These are phyloP conservation scores for Thelonectria rubi DNA, from an alignment of 2,329 filamentous ascomycete genomes.

Conservation along the genomic window DNA sequence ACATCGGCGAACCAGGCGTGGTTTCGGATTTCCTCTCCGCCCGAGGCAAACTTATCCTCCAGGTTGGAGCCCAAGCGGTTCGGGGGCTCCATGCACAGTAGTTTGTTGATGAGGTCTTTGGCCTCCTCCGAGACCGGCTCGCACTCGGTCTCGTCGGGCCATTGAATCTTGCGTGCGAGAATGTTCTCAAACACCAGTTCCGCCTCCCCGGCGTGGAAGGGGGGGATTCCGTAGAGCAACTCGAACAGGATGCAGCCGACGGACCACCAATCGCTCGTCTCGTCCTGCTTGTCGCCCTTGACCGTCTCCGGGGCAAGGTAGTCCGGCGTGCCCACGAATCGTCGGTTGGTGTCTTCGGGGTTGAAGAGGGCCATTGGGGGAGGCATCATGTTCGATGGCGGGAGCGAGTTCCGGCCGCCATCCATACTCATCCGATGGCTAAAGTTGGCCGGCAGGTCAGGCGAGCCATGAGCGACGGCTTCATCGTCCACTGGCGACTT, in stretches of 20 bases:
- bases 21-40: conserved; percentile 88
- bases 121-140: conserved; percentile 82
- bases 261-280: conserved; percentile 99
- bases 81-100: conserved; percentile 85
- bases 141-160: conserved; percentile 85
- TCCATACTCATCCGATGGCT: conserved; percentile 46
- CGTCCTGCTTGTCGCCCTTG: conserved; percentile 92
- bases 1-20: conserved; percentile 90
- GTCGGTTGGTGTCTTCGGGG: conserved; percentile 89
- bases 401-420: conserved; percentile 46
- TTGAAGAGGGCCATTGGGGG: conserved; percentile 96
- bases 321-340: conserved; percentile 96
- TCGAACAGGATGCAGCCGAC: conserved; percentile 98
- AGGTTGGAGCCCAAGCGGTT: conserved; percentile 86
- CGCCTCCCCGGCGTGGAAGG: conserved; percentile 89
- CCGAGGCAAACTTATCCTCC: conserved; percentile 81
- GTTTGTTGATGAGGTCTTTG: conserved; percentile 91
- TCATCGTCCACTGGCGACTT: conserved; percentile 79
- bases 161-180: conserved; percentile 85
- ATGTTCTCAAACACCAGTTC: conserved; percentile 99
- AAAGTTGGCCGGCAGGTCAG: conserved; percentile 69
- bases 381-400: conserved; percentile 76
- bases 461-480: conserved; percentile 76
- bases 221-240: conserved; percentile 90
- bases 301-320: conserved; percentile 98